Percentiles rank a stretch among this genome's conserved stretches.
These are phyloP conservation scores for Phoma sp. DNA, from an alignment of 2,329 filamentous ascomycete genomes.

Conservation along the genomic window DNA sequence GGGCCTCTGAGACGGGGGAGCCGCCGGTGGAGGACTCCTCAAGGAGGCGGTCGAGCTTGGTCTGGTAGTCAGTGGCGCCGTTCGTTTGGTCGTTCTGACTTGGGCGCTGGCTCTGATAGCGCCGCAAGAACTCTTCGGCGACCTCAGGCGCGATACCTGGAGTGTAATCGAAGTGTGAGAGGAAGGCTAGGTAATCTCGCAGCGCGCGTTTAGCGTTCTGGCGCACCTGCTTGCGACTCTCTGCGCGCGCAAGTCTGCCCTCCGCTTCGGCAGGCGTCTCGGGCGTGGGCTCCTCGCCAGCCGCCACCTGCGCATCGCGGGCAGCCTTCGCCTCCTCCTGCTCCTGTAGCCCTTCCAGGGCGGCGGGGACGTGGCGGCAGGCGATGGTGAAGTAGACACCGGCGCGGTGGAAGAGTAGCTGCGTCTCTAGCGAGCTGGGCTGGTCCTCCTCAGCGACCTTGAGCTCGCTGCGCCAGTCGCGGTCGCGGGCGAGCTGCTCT, in stretches of 20 bases:
- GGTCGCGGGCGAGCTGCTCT: slow-evolving; percentile 49
- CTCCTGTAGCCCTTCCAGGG: slow-evolving; percentile 58
- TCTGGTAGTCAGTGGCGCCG: not conserved
- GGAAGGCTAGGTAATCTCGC: slow-evolving; percentile 74
- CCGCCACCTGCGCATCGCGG: slow-evolving; percentile 30
- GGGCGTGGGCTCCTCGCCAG: slow-evolving; percentile 38
- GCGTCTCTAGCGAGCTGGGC: slow-evolving; percentile 74
- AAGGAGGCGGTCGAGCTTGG: slow-evolving; percentile 34
- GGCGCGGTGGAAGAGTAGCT: slow-evolving; percentile 78
- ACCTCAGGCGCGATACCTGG: slow-evolving; percentile 69
- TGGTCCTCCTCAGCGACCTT: slow-evolving; percentile 68
- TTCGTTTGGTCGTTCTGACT: not conserved
- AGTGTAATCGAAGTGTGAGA: slow-evolving; percentile 79
- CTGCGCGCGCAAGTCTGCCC: slow-evolving; percentile 56
- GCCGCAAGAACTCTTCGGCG: slow-evolving; percentile 59
- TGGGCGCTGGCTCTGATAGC: slow-evolving; percentile 19
- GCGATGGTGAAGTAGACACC: slow-evolving; percentile 75
- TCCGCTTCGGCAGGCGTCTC: slow-evolving; percentile 55
- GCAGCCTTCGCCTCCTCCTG: slow-evolving; percentile 43
- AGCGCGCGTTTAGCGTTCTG: slow-evolving; percentile 76
- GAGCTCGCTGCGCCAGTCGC: slow-evolving; percentile 57
- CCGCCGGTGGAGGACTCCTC: slow-evolving; percentile 26
- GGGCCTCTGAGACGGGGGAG: slow-evolving; percentile 47
- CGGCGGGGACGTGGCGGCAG: slow-evolving; percentile 66
- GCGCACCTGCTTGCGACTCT: slow-evolving; percentile 73